Percentiles rank a stretch among this genome's conserved stretches.
Conservation (phyloP, 148 eudicot species). For the Vaccinium macrocarpon region DNA sequence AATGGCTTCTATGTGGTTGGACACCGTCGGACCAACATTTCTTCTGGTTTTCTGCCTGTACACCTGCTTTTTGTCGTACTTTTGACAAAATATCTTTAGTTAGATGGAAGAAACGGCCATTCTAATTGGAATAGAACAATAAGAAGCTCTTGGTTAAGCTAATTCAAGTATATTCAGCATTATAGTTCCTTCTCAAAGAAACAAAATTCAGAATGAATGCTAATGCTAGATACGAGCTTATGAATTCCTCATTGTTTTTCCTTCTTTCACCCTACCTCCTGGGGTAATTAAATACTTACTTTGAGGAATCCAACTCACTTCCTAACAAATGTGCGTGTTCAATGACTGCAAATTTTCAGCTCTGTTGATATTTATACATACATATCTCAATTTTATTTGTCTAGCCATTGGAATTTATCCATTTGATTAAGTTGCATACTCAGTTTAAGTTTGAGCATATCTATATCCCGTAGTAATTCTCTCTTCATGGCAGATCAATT, state of each 20-base stretch:
- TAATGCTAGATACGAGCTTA: not conserved
- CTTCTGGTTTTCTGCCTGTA: not conserved
- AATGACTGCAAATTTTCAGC: not conserved
- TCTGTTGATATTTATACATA: not conserved
- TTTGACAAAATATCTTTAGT: not conserved
- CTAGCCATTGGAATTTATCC: not conserved
- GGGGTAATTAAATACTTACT: not conserved
- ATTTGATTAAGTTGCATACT: not conserved
- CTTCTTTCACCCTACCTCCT: not conserved
- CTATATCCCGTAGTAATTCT: too few relatives aligned
- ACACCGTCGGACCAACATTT: not conserved
- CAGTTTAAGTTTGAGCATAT: not conserved
- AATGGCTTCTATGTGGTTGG: constrained; percentile 2
- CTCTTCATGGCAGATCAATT: too few relatives aligned
- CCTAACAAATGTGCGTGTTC: too few relatives aligned
- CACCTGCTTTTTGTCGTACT: not conserved
- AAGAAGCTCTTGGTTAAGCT: not conserved
- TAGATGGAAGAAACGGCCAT: not conserved
- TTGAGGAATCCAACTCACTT: not conserved
- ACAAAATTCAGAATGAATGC: not conserved
- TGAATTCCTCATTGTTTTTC: not conserved
- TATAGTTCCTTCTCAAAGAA: not conserved
- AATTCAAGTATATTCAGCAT: not conserved
- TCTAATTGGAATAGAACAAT: not conserved
- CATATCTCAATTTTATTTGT: not conserved